Evolutionary conservation across 768 basidiomycete species (phyloP), one percentile per base, ranked within the genome.

Genomic region (Amanita thiersii): DNA sequence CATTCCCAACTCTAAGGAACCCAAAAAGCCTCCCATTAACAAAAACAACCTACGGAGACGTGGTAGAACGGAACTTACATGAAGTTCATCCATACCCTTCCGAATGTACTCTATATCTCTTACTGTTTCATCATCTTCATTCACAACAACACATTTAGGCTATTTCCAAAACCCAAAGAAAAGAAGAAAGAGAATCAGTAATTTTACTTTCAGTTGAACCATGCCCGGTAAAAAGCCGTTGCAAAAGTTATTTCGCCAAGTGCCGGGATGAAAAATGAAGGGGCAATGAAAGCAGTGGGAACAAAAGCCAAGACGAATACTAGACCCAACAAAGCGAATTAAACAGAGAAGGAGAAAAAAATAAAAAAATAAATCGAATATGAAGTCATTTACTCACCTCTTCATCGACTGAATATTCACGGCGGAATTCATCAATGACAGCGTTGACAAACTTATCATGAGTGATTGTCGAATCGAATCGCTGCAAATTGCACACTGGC

Each of bases 1-100:
- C 93, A 98, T 15, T 88, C 74, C 96, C 96, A 97, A 24, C 73
- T 81, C 92, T 93, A 51, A 9, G 40, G 18, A 17, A 45, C 12
- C 15, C 40, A 12, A 32, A 37, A 39, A n/a, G n/a, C n/a, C 26
- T 33, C 23, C 4, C 17, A 19, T 30, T n/a, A 23, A 23, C 15
- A 31, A 35, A 10, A 12, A 43, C n/a, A 31, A n/a, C n/a, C n/a
- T n/a, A n/a, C n/a, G n/a, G n/a, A n/a, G n/a, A n/a, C n/a, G n/a
- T n/a, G 5, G 33, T 28, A 41, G 26, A 33, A 26, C 11, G 20
- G 30, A 15, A 59, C 75, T 24, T 47, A 84, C 89, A 51, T 66
- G 71, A 39, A 99, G 65, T 55, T 94, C 90, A 1, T 65, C 60
- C 58, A 87, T 81, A 5, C 86, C 85, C 19, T 70, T 58, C 44